Conservation (phyloP, 2,329 filamentous ascomycete species). For the Ceratocystis huliohia region DNA sequence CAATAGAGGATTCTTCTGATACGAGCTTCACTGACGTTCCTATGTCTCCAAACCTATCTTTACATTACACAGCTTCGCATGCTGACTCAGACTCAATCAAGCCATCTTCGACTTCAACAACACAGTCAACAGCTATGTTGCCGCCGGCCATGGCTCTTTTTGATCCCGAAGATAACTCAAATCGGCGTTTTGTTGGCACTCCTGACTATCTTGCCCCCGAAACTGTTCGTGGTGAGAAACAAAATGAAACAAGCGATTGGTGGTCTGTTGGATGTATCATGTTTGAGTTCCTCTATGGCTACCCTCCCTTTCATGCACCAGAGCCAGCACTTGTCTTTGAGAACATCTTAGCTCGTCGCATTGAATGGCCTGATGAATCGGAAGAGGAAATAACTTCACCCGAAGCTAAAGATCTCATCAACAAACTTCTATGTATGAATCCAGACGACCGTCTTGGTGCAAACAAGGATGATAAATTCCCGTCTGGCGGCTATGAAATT, state of each 20-base stretch:
- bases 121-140: slow-evolving; percentile 55
- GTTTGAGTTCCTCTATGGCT: slow-evolving; percentile 89
- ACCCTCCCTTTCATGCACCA: slow-evolving; percentile 81
- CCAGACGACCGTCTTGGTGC: slow-evolving; percentile 71
- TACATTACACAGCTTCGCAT: slow-evolving; percentile 11
- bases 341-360: slow-evolving; percentile 80
- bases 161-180: slow-evolving; percentile 65
- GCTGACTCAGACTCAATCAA: slow-evolving; percentile 28
- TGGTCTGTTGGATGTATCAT: slow-evolving; percentile 98
- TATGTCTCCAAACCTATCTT: slow-evolving; percentile 58
- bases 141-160: slow-evolving; percentile 89
- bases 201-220: slow-evolving; percentile 95
- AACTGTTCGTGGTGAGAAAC: slow-evolving; percentile 86
- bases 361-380: slow-evolving; percentile 80
- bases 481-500: slow-evolving; percentile 81
- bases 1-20: slow-evolving; percentile 44
- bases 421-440: slow-evolving; percentile 76
- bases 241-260: slow-evolving; percentile 98
- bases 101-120: slow-evolving; percentile 32
- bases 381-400: slow-evolving; percentile 62
- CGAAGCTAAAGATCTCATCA: slow-evolving; percentile 89
- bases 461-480: slow-evolving; percentile 70
- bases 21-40: slow-evolving; percentile 49
- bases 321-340: slow-evolving; percentile 92
- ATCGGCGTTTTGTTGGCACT: slow-evolving; percentile 86